Evolutionary conservation across 78 protist genomes (phyloP).

Genomic region (Bigelowiella natans): DNA sequence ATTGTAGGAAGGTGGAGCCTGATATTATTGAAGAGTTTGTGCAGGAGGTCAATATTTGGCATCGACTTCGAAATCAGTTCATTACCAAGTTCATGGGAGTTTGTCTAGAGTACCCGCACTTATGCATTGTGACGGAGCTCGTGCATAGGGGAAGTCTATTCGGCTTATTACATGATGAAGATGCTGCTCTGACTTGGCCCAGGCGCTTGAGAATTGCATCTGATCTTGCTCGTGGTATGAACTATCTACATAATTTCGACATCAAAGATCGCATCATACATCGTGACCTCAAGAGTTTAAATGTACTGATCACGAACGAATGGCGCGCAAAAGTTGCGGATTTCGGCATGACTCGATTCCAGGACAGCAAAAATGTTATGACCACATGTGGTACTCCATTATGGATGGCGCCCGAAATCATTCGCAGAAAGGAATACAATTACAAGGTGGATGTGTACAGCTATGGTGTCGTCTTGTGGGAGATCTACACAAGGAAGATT

Average conservation of each 20-base stretch:
- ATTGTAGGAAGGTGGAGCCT: neutral
- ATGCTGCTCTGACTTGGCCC: constrained; percentile 20
- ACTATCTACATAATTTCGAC: constrained; percentile 48
- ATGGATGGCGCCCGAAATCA: constrained; percentile 13
- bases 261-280: constrained; percentile 52
- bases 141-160: constrained; percentile 45
- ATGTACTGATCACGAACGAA: constrained; percentile 47
- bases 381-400: neutral
- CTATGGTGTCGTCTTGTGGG: constrained; percentile 10
- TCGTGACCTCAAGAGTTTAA: constrained; percentile 61
- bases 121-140: constrained; percentile 53
- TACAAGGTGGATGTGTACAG: constrained; percentile 13
- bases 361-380: neutral
- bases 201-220: constrained; percentile 47
- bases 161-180: constrained; percentile 13
- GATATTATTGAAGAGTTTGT: neutral
- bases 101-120: neutral
- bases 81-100: constrained; percentile 43
- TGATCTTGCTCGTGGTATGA: constrained; percentile 68
- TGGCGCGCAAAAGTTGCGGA: constrained; percentile 2
- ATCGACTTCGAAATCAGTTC: neutral
- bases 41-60: neutral
- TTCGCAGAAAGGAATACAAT: neutral
- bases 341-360: constrained; percentile 5
- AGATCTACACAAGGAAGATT: constrained; percentile 1